phyloP scores from a whole-genome alignment of 2,329 filamentous ascomycete genomes.

The Scleromitrula shiraiana region DNA sequence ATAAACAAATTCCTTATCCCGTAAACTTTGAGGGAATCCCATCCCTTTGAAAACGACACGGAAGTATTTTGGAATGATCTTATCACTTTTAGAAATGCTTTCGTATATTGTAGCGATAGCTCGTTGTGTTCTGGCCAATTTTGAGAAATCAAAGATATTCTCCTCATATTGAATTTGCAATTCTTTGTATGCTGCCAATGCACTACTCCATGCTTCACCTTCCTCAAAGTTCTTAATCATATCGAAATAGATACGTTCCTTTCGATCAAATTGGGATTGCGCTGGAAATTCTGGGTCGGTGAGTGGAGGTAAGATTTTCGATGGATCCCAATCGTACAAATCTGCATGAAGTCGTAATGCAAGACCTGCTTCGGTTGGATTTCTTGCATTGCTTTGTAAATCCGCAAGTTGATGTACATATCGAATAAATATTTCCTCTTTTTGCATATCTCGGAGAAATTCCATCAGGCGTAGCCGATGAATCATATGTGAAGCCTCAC shows the following conservation, averaged over 20 bases:
- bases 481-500: constrained; percentile 75
- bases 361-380: constrained; percentile 80
- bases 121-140: constrained; percentile 79
- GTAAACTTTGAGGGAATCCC: constrained; percentile 71
- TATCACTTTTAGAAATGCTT: constrained; percentile 73
- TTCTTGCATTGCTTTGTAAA: constrained; percentile 66
- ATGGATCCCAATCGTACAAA: constrained; percentile 83
- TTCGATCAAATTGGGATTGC: constrained; percentile 85
- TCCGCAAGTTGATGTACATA: constrained; percentile 88
- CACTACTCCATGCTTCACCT: constrained; percentile 87
- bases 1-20: constrained; percentile 90
- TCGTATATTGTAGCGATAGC: constrained; percentile 93
- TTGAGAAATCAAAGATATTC: constrained; percentile 83
- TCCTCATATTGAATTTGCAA: constrained; percentile 85
- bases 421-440: constrained; percentile 91
- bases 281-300: constrained; percentile 69
- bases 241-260: constrained; percentile 84
- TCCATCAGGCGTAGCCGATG: constrained; percentile 90
- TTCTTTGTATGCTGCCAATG: constrained; percentile 81
- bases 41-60: constrained; percentile 83
- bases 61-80: constrained; percentile 77
- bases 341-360: constrained; percentile 87
- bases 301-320: constrained; percentile 55
- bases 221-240: constrained; percentile 95
- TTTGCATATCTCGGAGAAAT: constrained; percentile 92